Percentiles rank a stretch among this genome's conserved stretches.
These are phyloP conservation scores for Brassica rapa DNA, from an alignment of 345 rosid genomes.

Conservation along the genomic window DNA sequence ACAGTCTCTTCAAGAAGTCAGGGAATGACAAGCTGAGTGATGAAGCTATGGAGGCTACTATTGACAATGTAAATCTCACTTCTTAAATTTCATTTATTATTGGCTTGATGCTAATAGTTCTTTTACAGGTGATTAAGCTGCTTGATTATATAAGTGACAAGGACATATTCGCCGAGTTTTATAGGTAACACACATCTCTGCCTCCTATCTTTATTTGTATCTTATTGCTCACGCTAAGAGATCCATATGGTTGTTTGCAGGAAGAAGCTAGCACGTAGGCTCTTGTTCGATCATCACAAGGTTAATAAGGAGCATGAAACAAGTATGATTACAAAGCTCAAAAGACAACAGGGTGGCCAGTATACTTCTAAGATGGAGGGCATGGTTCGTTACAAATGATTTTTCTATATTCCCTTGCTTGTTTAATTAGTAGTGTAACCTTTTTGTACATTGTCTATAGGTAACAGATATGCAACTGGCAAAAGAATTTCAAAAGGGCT, in stretches of 20 bases:
- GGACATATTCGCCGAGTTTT: slow-evolving; percentile 81
- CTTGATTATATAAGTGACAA: slow-evolving; percentile 73
- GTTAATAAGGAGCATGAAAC: slow-evolving; percentile 57
- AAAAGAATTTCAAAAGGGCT: slow-evolving; percentile 57
- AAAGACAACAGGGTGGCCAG: slow-evolving; percentile 53
- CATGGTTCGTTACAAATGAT: slow-evolving; percentile 40
- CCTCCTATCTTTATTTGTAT: background rate
- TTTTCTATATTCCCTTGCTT: background rate
- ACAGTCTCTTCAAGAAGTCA: slow-evolving; percentile 31
- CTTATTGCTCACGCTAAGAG: background rate
- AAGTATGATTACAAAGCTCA: slow-evolving; percentile 63
- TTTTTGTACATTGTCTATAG: slow-evolving; percentile 24
- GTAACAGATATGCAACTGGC: slow-evolving; percentile 70
- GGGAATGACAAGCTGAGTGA: slow-evolving; percentile 33
- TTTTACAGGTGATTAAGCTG: slow-evolving; percentile 55
- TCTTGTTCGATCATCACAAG: slow-evolving; percentile 63
- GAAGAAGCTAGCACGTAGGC: slow-evolving; percentile 66
- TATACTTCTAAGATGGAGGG: slow-evolving; percentile 77
- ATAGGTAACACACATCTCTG: slow-evolving; percentile 31
- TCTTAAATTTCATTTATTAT: background rate
- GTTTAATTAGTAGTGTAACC: background rate
- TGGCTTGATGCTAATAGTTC: background rate
- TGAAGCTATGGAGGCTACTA: slow-evolving; percentile 28
- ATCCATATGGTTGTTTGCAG: slow-evolving; percentile 34
- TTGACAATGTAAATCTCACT: slow-evolving; percentile 23